Base-by-base conservation (phyloP, 306 rosid species). In the Ammopiptanthus mongolicus region DNA sequence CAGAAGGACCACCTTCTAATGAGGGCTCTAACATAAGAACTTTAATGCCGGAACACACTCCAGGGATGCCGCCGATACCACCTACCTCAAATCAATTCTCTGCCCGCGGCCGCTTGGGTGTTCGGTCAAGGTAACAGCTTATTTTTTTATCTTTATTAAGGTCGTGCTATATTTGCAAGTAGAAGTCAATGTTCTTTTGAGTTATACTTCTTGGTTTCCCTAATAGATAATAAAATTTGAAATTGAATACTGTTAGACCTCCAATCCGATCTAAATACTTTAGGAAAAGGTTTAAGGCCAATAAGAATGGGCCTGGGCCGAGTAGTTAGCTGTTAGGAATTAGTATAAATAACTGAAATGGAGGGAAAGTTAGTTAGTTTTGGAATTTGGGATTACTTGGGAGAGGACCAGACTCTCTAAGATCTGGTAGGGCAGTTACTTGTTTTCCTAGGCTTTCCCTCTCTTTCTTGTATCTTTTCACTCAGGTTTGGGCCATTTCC, bases 41-140 rank as follows among this genome's bases (percentile, higher is more conserved):
- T 79, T 73, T 83, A 17, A 65, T 79, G 71, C 78, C 84, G 13
- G 95, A 87, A 65, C 88, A 48, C 74, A 39, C 73, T 73, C 81
- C 89, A 3, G 98, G 97, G 72, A 87, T 88, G 75, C 96, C 98
- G 39, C 91, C 91, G 5, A 86, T 89, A 33, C 96, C 98, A 47
- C 95, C 97, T 15, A 80, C 82, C 76, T 65, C 96, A 76, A 93
- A 91, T 53, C 98, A 91, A 50, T 91, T 86, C 82, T 89, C 96
- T 57, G 88, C 91, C 63, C 91, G 93, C 10, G 90, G 91, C 19
- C 89, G 96, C 69, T 17, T 88, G 79, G 91, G 97, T 77, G 88
- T 93, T 84, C 85, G 97, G 21, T 77, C 97, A 71, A 93, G 98
- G 98, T 91, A 86, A 79, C 60, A 65, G 10, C 47, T 56, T 68